These are phyloP conservation scores for Globisporangium iwayamae DNA, from an alignment of 352 stramenopile species.

Conservation along the genomic window DNA sequence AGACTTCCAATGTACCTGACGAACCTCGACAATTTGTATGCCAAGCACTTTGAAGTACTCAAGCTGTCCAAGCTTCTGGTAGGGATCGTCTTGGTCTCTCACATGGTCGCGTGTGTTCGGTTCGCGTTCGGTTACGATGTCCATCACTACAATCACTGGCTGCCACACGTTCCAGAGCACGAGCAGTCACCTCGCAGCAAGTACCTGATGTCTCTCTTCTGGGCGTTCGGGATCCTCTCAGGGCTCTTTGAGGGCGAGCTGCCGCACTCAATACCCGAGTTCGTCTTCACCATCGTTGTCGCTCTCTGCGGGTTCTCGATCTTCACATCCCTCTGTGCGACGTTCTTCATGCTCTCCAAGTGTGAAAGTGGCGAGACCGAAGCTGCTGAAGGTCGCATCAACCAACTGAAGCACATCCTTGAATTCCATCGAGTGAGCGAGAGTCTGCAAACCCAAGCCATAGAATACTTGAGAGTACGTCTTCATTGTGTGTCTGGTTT, in stretches of 20 bases:
- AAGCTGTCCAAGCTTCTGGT: conserved; percentile 51
- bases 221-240: conserved; percentile 61
- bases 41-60: conserved; percentile 51
- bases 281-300: conserved; percentile 67
- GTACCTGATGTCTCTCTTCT: conserved; percentile 60
- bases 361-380: conserved; percentile 65
- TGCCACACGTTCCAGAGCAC: conserved; percentile 27
- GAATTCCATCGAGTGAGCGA: conserved; percentile 64
- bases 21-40: conserved; percentile 58
- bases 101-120: conserved; percentile 54
- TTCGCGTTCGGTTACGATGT: conserved; percentile 58
- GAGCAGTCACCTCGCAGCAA: conserved; percentile 24
- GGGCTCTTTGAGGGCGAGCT: conserved; percentile 71
- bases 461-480: conserved; percentile 62
- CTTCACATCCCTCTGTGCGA: conserved; percentile 66
- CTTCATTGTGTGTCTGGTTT: not conserved
- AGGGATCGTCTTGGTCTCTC: conserved; percentile 45
- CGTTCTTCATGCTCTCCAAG: conserved; percentile 80
- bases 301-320: conserved; percentile 62
- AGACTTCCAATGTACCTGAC: conserved; percentile 42
- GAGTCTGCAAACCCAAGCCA: conserved; percentile 45
- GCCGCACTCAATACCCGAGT: conserved; percentile 39
- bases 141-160: conserved; percentile 45
- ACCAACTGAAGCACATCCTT: conserved; percentile 69
- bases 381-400: conserved; percentile 56